Percentiles rank a stretch among this genome's conserved stretches.
phyloP scores from a whole-genome alignment of 1,139 yeast genomes.

The Chernovozyma sophiae-reginae region DNA sequence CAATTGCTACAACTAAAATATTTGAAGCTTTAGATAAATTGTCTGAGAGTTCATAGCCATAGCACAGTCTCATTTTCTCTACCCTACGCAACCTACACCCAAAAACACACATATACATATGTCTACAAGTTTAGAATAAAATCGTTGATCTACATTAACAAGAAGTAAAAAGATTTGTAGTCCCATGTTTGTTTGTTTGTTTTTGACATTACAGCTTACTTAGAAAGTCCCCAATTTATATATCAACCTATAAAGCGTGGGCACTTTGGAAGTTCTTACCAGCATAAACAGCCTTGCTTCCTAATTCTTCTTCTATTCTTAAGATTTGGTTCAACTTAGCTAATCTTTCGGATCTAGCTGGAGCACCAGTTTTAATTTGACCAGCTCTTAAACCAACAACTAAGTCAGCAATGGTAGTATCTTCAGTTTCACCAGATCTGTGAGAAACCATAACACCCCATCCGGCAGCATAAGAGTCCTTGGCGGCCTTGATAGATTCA shows the following conservation, averaged over 20 bases:
- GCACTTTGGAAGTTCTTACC: constrained; percentile 78
- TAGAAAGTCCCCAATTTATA: neutral
- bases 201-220: neutral
- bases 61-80: neutral
- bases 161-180: neutral
- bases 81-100: neutral
- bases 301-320: constrained; percentile 96
- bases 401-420: constrained; percentile 94
- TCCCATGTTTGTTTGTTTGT: neutral
- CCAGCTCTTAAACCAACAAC: constrained; percentile 96
- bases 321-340: constrained; percentile 95
- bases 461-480: constrained; percentile 83
- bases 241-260: constrained; percentile 24
- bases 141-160: no score
- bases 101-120: no score
- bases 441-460: constrained; percentile 99
- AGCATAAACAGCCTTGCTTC: constrained; percentile 91
- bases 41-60: no score
- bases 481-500: constrained; percentile 91
- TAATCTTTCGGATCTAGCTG: constrained; percentile 98
- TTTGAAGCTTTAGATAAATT: constrained; percentile 31
- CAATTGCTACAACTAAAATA: constrained; percentile 41
- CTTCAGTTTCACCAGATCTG: constrained; percentile 99
- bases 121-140: no score
- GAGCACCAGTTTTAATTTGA: constrained; percentile 99